Evolutionary conservation across 225 moss, liverwort and hornwort species (phyloP).

Genomic region (Physcomitrellopsis africana): DNA sequence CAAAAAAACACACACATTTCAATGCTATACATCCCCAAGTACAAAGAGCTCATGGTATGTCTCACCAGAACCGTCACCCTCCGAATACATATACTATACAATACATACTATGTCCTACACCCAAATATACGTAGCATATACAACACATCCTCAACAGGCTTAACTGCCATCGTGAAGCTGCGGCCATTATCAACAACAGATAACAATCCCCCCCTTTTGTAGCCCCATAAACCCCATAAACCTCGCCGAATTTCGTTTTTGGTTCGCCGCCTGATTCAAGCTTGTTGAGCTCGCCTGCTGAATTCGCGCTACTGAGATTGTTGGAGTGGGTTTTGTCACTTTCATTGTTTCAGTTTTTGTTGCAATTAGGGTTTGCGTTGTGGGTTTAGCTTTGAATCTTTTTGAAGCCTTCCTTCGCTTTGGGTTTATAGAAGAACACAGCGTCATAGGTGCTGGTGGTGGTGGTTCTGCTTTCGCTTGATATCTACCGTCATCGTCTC

Average conservation of each 20-base stretch:
- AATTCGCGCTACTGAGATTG: background rate
- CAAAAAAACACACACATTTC: no score
- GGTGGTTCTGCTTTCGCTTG: background rate
- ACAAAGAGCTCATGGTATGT: no score
- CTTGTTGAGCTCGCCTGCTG: background rate
- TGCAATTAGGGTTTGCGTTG: no score
- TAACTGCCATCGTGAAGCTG: constrained; percentile 24
- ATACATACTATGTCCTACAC: no score
- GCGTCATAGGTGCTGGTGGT: background rate
- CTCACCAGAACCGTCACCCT: no score
- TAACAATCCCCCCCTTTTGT: no score
- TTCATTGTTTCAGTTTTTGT: background rate
- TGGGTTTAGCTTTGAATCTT: constrained; percentile 21
- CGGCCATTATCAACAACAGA: background rate
- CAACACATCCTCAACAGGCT: constrained; percentile 5
- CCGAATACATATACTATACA: no score
- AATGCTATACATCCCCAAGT: no score
- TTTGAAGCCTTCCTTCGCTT: no score
- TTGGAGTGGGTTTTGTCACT: background rate
- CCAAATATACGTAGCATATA: background rate
- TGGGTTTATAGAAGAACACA: background rate
- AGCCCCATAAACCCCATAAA: background rate
- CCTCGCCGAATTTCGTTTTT: background rate
- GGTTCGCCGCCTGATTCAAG: background rate
- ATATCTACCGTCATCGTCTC: background rate